These are phyloP conservation scores for Panicum hallii DNA, from an alignment of 202 grass and related monocot genomes.

Conservation along the genomic window DNA sequence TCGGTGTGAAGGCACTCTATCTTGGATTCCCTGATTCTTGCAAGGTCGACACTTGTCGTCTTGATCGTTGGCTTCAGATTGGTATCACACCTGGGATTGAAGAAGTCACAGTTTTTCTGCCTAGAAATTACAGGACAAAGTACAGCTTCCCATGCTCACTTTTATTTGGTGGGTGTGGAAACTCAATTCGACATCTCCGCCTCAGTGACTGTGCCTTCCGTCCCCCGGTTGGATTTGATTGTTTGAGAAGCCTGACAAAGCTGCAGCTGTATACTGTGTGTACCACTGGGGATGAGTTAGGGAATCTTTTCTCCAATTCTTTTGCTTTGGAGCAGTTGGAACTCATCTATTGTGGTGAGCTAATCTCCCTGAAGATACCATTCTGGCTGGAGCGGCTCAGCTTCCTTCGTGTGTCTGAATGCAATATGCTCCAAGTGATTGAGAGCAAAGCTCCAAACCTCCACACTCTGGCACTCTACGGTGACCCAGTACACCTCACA, in stretches of 20 bases:
- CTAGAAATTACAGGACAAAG: not conserved
- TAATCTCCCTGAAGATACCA: conserved; percentile 6
- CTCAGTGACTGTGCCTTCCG: not conserved
- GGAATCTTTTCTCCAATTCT: not conserved
- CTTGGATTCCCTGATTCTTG: not conserved
- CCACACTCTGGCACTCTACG: not conserved
- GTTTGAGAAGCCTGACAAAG: not conserved
- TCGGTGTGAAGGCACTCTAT: not conserved
- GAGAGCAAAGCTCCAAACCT: conserved; percentile 12
- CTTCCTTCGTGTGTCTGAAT: not conserved
- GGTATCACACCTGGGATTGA: not conserved
- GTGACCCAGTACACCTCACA: not conserved
- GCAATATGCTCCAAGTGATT: not conserved
- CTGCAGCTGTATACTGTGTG: not conserved
- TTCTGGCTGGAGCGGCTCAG: not conserved
- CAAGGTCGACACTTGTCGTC: not conserved
- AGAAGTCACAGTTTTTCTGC: not conserved
- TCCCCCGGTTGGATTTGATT: not conserved
- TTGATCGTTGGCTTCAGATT: conserved; percentile 5
- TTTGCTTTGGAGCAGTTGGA: not conserved
- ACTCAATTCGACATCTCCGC: not conserved
- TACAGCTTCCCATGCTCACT: not conserved
- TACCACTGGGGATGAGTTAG: not conserved
- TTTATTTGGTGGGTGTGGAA: not conserved
- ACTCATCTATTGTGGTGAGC: not conserved